A percentile compares a stretch with the other conserved stretches of the same genome.
phyloP scores from a whole-genome alignment of 305 asterid species.

The Fraxinus xanthoxyloides region DNA sequence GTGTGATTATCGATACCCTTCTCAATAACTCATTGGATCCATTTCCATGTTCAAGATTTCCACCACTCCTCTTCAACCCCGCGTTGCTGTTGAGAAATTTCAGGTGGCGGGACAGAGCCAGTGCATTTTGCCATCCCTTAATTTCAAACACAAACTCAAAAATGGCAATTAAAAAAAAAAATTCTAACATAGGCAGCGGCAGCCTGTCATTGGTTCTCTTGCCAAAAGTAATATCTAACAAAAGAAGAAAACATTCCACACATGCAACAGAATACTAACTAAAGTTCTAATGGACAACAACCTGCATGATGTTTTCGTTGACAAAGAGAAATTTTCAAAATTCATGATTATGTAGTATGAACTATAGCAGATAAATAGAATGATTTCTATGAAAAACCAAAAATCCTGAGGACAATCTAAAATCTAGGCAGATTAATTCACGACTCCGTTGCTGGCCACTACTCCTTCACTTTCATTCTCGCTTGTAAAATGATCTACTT shows the following conservation, averaged over 20 bases:
- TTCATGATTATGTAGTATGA: neutral
- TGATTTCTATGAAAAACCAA: neutral
- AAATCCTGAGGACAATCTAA: neutral
- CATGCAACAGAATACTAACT: neutral
- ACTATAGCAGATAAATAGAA: neutral
- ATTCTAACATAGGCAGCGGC: neutral
- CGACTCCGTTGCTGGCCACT: neutral
- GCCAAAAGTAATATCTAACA: neutral
- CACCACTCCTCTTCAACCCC: neutral
- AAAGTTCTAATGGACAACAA: neutral
- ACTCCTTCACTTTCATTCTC: neutral
- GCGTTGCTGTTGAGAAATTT: too few species aligned
- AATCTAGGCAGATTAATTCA: neutral
- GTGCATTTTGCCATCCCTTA: neutral
- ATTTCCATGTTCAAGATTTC: too few species aligned
- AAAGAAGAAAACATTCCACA: neutral
- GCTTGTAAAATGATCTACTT: conserved; percentile 1
- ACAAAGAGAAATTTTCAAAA: neutral
- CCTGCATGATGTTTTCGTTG: neutral
- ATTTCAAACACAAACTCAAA: neutral
- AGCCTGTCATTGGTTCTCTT: neutral
- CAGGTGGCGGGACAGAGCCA: neutral
- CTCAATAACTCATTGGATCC: neutral
- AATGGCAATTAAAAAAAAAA: neutral
- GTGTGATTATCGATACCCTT: too few species aligned